phyloP scores from a whole-genome alignment of 768 basidiomycete genomes.

The Galerina sulciceps region DNA sequence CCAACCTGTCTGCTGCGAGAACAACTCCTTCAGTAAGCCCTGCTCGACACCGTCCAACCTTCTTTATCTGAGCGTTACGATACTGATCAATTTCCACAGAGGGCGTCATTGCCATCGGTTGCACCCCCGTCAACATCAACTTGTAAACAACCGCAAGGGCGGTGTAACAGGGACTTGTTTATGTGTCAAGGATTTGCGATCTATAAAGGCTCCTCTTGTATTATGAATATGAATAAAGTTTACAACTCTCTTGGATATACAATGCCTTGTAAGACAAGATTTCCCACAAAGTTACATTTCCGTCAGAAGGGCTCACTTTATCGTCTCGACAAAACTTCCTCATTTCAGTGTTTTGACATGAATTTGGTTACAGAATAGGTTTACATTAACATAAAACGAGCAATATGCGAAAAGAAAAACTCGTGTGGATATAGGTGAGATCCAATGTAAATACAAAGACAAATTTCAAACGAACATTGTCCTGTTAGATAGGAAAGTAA shows the following conservation, averaged over 20 bases:
- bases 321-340: too few species aligned
- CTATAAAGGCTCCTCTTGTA: not conserved
- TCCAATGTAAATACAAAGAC: not conserved
- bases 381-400: too few species aligned
- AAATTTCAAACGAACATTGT: too few species aligned
- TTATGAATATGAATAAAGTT: too few species aligned
- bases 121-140: conserved; percentile 35
- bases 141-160: conserved; percentile 2
- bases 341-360: too few species aligned
- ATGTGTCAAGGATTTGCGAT: not conserved
- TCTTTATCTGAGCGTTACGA: not conserved
- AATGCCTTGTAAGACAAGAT: too few species aligned
- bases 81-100: conserved; percentile 15
- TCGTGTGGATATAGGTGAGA: not conserved
- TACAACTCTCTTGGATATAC: too few species aligned
- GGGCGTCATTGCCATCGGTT: conserved; percentile 30
- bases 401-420: too few species aligned
- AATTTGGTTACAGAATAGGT: too few species aligned
- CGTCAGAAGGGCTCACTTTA: too few species aligned
- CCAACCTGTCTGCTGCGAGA: conserved; percentile 35
- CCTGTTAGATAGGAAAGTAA: not conserved
- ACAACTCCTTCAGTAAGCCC: conserved; percentile 35
- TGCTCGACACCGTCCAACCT: not conserved
- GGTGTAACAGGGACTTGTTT: not conserved
- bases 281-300: too few species aligned